phyloP scores from a whole-genome alignment of 768 basidiomycete genomes.

The Phanerodontia chrysosporium region DNA sequence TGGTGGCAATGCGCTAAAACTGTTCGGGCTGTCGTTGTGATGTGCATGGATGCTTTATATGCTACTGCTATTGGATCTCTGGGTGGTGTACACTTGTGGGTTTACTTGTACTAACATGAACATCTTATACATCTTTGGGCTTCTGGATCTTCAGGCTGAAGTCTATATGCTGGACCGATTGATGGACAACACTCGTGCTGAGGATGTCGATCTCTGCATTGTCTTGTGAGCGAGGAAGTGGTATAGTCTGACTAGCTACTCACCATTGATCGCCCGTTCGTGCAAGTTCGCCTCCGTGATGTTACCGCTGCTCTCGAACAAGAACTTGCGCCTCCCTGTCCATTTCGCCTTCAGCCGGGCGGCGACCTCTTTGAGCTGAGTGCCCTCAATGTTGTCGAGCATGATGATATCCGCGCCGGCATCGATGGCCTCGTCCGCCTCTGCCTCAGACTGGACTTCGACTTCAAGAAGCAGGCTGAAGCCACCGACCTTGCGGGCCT shows the following conservation, averaged over 20 bases:
- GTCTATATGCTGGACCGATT: constrained; percentile 91
- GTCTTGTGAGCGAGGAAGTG: background rate
- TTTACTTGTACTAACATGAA: background rate
- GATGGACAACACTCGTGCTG: constrained; percentile 87
- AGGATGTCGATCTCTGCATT: constrained; percentile 86
- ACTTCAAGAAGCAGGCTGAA: constrained; percentile 92
- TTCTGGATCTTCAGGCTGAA: constrained; percentile 95
- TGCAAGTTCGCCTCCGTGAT: constrained; percentile 86
- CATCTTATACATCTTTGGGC: constrained; percentile 31
- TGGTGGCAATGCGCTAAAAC: constrained; percentile 66
- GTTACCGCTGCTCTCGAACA: constrained; percentile 92
- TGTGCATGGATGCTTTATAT: background rate
- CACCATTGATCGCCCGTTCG: constrained; percentile 79
- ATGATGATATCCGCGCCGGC: constrained; percentile 95
- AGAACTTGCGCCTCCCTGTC: constrained; percentile 75
- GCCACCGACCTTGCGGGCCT: constrained; percentile 86
- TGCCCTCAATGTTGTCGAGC: constrained; percentile 90
- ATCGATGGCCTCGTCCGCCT: constrained; percentile 95
- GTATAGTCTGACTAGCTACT: constrained; percentile 20
- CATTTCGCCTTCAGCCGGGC: constrained; percentile 72
- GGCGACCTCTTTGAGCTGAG: constrained; percentile 63
- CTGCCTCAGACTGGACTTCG: constrained; percentile 83
- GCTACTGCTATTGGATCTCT: background rate
- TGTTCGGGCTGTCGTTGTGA: constrained; percentile 49
- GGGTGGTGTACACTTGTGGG: background rate